Conservation (phyloP, 805 yeast species). For the Yarrowia deformans region DNA sequence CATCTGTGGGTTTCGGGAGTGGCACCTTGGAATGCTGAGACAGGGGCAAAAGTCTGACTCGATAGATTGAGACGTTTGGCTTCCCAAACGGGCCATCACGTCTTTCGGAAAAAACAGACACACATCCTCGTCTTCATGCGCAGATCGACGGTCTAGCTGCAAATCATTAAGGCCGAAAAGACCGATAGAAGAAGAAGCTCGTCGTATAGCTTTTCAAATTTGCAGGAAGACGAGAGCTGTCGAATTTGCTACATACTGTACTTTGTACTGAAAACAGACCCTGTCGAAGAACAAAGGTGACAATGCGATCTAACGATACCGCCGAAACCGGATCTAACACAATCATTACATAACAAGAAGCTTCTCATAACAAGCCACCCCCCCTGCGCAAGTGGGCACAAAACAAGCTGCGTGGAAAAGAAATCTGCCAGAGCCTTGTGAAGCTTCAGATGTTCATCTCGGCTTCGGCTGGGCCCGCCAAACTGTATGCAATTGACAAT, state of each 20-base stretch:
- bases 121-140: neutral
- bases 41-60: neutral
- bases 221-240: neutral
- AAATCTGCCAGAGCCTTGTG: neutral
- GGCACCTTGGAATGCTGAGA: neutral
- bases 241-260: neutral
- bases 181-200: neutral
- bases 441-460: neutral
- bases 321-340: neutral
- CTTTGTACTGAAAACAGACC: too few relatives aligned
- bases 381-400: neutral
- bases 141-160: neutral
- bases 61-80: too few relatives aligned
- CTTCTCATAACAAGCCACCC: too few relatives aligned
- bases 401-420: neutral
- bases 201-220: constrained; percentile 6
- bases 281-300: neutral
- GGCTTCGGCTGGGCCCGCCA: neutral
- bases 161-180: constrained; percentile 4
- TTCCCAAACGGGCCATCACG: neutral
- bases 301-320: neutral
- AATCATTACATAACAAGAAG: too few relatives aligned
- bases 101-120: neutral
- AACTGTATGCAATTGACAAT: neutral
- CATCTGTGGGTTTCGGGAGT: neutral